Evolutionary conservation across 2,329 filamentous ascomycete genomes (phyloP), one percentile per base, ranked within the genome.

Genomic region (Cephalotrichum gorgonifer): DNA sequence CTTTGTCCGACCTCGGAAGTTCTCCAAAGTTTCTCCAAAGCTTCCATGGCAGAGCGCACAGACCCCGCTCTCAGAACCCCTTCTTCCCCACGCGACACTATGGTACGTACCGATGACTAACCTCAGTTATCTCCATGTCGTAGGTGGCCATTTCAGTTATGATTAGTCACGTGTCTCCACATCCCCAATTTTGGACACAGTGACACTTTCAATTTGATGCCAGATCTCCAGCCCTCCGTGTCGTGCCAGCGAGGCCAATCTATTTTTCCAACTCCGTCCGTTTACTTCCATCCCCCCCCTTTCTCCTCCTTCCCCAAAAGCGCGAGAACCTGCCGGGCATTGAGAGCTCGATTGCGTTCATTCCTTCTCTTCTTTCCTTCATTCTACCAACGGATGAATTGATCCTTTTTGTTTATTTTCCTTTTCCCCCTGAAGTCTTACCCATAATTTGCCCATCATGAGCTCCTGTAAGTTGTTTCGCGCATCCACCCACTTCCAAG

Each of bases 391-490:
- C n/a, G 67, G 63, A 65, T 68, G 66, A 66, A 61, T 48, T 48
- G 31, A 38, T 22, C 26, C 27, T 26, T 27, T 30, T 26, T 39
- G 17, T 31, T 31, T 43, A 43, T 58, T 59, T 55, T 45, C 47
- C 48, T 56, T 57, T 63, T 62, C 63, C 62, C 59, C 60, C 62
- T 62, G 61, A 60, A 60, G 59, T 56, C 55, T 51, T 55, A 52
- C 51, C 51, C 42, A 47, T 46, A 53, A 39, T 49, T 59, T 51
- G 58, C 63, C 65, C 71, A 74, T 58, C 64, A 76, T 76, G 73
- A 75, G 72, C 72, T 75, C 72, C 62, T 66, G 73, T 76, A 69
- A 76, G 73, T 75, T 49, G n/a, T 22, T 33, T 23, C 46, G 25
- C 25, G 14, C 41, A 28, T 4, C 30, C 46, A 6, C 47, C 42